Conservation (phyloP, 441 rosid species). For the Corymbia calophylla region DNA sequence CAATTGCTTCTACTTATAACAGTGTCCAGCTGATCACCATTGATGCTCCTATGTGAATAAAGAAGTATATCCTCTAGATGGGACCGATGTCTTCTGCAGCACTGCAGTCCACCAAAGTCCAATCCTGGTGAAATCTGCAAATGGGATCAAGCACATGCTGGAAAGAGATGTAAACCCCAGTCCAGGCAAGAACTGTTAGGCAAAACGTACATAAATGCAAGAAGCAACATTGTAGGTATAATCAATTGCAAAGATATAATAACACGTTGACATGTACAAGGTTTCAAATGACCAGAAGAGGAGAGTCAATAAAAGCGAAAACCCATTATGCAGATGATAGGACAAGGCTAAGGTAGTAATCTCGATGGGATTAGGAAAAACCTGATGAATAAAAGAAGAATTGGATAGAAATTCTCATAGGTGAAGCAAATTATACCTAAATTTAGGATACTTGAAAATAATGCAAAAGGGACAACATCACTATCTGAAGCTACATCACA, state of each 20-base stretch:
- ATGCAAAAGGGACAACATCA: background rate
- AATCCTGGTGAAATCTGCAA: background rate
- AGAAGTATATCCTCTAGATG: background rate
- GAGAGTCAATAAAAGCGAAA: background rate
- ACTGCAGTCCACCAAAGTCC: background rate
- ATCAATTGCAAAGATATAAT: background rate
- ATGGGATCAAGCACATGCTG: background rate
- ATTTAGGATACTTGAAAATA: background rate
- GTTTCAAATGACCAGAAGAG: background rate
- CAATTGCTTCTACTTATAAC: background rate
- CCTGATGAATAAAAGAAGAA: background rate
- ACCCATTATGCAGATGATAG: background rate
- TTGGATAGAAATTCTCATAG: background rate
- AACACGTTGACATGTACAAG: background rate
- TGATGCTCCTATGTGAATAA: background rate
- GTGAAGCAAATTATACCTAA: background rate
- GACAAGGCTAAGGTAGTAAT: background rate
- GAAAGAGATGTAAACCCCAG: background rate
- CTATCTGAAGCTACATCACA: background rate
- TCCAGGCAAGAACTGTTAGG: background rate
- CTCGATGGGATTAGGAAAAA: background rate
- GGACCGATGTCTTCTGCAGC: background rate
- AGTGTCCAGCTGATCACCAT: background rate
- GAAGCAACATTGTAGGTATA: background rate
- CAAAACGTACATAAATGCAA: background rate